These are phyloP conservation scores for Helenozyma rhizophorensis DNA, from an alignment of 805 yeast species.

Conservation along the genomic window DNA sequence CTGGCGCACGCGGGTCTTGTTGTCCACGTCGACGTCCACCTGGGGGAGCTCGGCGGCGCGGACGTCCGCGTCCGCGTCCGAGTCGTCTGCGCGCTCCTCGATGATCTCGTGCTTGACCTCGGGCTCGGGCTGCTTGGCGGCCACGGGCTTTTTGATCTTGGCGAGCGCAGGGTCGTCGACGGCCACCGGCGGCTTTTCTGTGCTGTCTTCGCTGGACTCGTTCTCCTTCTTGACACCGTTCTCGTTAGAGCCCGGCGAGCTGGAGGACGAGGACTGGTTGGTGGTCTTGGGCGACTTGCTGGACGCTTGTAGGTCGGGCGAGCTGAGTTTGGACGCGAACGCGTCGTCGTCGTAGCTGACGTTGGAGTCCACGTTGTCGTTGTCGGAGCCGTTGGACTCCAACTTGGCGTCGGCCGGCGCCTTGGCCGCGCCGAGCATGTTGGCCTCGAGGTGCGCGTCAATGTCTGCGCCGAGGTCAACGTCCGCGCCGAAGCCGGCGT, in stretches of 20 bases:
- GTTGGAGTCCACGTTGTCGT: not conserved
- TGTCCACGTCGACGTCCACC: conserved; percentile 12
- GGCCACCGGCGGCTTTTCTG: too few relatives aligned
- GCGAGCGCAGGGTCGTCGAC: not conserved
- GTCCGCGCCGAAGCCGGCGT: not conserved
- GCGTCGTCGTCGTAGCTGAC: conserved; percentile 1
- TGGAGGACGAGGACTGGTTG: not conserved
- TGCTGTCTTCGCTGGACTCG: too few relatives aligned
- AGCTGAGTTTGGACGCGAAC: conserved; percentile 1
- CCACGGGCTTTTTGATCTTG: not conserved
- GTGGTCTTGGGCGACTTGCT: conserved; percentile 1
- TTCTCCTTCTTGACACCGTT: not conserved
- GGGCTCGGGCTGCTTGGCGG: not conserved
- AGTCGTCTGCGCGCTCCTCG: not conserved
- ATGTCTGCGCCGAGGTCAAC: not conserved
- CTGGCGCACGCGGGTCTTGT: conserved; percentile 41
- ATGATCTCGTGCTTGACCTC: not conserved
- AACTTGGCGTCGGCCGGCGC: not conserved
- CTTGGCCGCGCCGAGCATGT: not conserved
- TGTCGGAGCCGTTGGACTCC: not conserved
- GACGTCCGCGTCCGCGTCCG: not conserved
- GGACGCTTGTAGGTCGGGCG: conserved; percentile 1
- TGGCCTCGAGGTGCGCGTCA: not conserved
- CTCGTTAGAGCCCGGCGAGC: not conserved
- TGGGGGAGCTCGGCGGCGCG: not conserved